Base-by-base conservation (phyloP, 352 stramenopile genomes). In the Discostella stelligera region DNA sequence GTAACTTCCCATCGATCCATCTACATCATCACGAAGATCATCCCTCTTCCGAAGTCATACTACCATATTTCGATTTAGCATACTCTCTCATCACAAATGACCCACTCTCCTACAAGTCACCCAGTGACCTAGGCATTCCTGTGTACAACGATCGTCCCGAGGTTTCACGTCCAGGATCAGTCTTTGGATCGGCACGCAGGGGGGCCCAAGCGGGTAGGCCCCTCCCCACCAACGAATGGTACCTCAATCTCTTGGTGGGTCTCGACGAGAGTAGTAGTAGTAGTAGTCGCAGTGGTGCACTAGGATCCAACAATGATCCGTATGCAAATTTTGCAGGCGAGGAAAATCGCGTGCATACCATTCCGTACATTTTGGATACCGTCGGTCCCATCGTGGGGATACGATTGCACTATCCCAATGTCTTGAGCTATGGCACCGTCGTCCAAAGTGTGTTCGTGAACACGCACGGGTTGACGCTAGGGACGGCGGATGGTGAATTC, bases 291-390 rank as follows among this genome's bases (percentile, higher is more conserved):
- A n/a, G n/a, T n/a, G n/a, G n/a, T n/a, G n/a, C 37, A 44, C 37
- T 14, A 10, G 37, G 37, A 14, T 44, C 37, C 37, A 10, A 58
- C 16, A 71, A 70, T 66, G 62, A 61, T 58, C 13, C 56, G 32
- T 70, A 74, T 64, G 77, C 77, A 6, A 58, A 81, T 55, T 82
- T 84, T 66, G 65, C 83, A 30, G 66, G 53, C 10, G 76, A 81
- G 54, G 32, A 82, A 14, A 85, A 93, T 66, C 68, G 83, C 55
- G 82, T 75, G 0, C 85, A 91, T 60, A 81, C 82, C 6, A 84
- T 87, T 39, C 88, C 88, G 2, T 91, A 91, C 66, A 74, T 93
- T 11, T 4, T 93, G 1, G 82, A 93, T 70, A 73, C 80, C 4
- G 54, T 81, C 0, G 84, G 84, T 10, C 65, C 74, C 0, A 80